Base-by-base conservation (phyloP, 192 early-diverging fungal species). In the Geranomyces michiganensis region DNA sequence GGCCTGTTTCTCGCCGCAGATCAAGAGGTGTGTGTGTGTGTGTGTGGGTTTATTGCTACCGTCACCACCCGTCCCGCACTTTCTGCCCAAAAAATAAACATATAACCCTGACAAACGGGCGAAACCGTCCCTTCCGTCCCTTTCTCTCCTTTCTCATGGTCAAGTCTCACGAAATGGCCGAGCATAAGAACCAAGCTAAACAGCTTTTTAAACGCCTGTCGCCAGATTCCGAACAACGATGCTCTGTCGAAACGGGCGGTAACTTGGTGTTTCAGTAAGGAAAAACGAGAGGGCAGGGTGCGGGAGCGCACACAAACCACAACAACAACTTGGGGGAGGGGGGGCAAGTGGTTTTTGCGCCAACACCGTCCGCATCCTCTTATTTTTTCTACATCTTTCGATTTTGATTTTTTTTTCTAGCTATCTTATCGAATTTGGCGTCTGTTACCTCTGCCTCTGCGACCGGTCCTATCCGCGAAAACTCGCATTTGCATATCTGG, bases 191-290 rank as follows among this genome's bases (percentile, higher is more conserved):
- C 46, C 94, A 98, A 76, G 96, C 94, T 0, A 98, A 95, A 73
- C 85, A 83, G n/a, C 87, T 98, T 32, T 93, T 98, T 74, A 94
- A 93, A 73, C 89, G 90, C 69, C 88, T 98, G 26, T 91, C 88
- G 45, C 67, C 85, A 22, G 90, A 95, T 66, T 92, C 95, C 15
- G 95, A 97, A 77, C 90, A 84, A 44, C 79, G 91, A 68, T 99
- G 96, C 76, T 96, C 96, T 19, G 93, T 99, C 78, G 96, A 99
- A 68, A 94, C 94, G 14, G 92, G 92, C n/a, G n/a, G n/a, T 26
- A 88, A 86, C 53, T 93, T 90, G 76, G 85, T 89, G 31, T 93
- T 99, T 73, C 94, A 99, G 92, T 93, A 60, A 36, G 65, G 13
- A 10, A n/a, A n/a, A n/a, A n/a, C n/a, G n/a, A n/a, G n/a, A n/a